A percentile compares a stretch with the other conserved stretches of the same genome.
phyloP scores from a whole-genome alignment of 2,329 filamentous ascomycete species.

The Fusarium floridanum region DNA sequence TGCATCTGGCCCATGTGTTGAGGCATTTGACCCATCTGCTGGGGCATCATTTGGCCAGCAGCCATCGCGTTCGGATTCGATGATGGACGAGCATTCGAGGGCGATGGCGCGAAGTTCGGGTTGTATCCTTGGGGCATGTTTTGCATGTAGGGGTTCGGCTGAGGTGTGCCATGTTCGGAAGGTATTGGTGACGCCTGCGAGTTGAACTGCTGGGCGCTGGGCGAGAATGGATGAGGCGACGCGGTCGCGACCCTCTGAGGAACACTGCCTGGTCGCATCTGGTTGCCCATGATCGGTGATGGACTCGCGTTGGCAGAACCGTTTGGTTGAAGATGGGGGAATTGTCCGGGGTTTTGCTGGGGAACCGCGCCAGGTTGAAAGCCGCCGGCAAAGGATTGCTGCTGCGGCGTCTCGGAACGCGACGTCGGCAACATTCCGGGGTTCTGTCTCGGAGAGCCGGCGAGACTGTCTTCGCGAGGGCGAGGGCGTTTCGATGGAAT shows the following conservation, averaged over 20 bases:
- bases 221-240: slow-evolving; percentile 92
- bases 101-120: slow-evolving; percentile 69
- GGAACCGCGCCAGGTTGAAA: slow-evolving; percentile 76
- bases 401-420: slow-evolving; percentile 92
- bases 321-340: slow-evolving; percentile 85
- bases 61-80: slow-evolving; percentile 67
- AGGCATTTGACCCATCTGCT: slow-evolving; percentile 63
- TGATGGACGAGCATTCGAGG: slow-evolving; percentile 68
- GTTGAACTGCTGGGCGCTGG: slow-evolving; percentile 78
- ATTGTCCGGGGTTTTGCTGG: slow-evolving; percentile 74
- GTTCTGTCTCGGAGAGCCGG: slow-evolving; percentile 83
- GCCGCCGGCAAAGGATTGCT: slow-evolving; percentile 76
- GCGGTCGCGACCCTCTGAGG: slow-evolving; percentile 89
- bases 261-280: slow-evolving; percentile 77
- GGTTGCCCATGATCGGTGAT: slow-evolving; percentile 91
- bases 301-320: slow-evolving; percentile 88
- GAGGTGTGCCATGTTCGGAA: slow-evolving; percentile 82
- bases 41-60: slow-evolving; percentile 66
- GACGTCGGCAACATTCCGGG: slow-evolving; percentile 82
- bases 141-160: slow-evolving; percentile 78
- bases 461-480: slow-evolving; percentile 85
- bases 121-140: slow-evolving; percentile 71
- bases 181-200: slow-evolving; percentile 81
- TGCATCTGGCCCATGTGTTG: slow-evolving; percentile 64
- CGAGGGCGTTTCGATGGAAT: slow-evolving; percentile 91